Conservation (phyloP, 2,329 filamentous ascomycete species). For the Calonectria ilicicola region DNA sequence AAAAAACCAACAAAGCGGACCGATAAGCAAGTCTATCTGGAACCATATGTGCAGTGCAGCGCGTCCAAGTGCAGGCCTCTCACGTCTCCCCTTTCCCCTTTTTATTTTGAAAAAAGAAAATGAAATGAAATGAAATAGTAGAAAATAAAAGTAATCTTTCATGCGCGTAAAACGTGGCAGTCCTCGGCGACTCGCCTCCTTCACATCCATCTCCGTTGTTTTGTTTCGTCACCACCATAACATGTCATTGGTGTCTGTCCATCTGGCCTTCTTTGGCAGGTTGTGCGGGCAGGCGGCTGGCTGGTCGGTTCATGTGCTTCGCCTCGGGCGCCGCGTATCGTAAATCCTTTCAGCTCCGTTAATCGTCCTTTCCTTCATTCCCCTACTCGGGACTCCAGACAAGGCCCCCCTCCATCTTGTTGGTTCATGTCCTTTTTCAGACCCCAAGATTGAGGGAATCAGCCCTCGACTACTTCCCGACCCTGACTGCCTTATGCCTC, state of each 20-base stretch:
- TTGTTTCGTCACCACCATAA: slow-evolving; percentile 6
- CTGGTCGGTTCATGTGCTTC: slow-evolving; percentile 10
- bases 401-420: slow-evolving; percentile 8
- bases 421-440: slow-evolving; percentile 27
- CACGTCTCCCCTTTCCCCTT: slow-evolving; percentile 25
- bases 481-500: slow-evolving; percentile 11
- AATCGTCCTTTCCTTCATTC: slow-evolving; percentile 5
- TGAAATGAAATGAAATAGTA: background rate
- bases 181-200: slow-evolving; percentile 8
- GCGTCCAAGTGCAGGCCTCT: slow-evolving; percentile 14
- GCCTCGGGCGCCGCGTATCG: slow-evolving; percentile 22
- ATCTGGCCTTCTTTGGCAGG: slow-evolving; percentile 9
- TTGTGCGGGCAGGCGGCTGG: slow-evolving; percentile 8
- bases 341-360: slow-evolving; percentile 17
- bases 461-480: slow-evolving; percentile 11
- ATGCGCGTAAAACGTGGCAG: slow-evolving; percentile 16
- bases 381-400: slow-evolving; percentile 10
- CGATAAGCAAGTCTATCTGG: slow-evolving; percentile 39
- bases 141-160: background rate
- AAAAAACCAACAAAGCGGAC: slow-evolving; percentile 23
- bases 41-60: slow-evolving; percentile 32
- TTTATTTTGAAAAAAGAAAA: slow-evolving; percentile 15
- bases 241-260: slow-evolving; percentile 12
- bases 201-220: background rate
- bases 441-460: slow-evolving; percentile 11